Evolutionary conservation across 2,329 filamentous ascomycete species (phyloP), one percentile per base, ranked within the genome.

Genomic region (Clonostachys rhizophaga): DNA sequence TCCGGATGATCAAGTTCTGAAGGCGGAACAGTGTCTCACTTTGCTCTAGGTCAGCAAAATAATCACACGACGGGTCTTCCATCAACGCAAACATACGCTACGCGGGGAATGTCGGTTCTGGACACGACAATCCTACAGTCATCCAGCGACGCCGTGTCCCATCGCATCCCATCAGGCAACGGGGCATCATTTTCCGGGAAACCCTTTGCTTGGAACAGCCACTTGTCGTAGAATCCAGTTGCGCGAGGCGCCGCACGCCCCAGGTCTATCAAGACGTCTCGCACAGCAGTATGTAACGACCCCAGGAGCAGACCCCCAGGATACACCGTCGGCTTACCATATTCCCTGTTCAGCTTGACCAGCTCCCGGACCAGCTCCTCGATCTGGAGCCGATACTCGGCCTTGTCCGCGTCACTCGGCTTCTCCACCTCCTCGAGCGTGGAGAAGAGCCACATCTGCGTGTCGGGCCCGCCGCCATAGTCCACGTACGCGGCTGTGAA

Each of bases 401-500:
- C 47, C 5, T 53, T 50, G n/a, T 56, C 56, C 0, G 44, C 34
- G 8, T 47, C 46, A 9, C 24, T 47, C 34, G 13, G 52, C 39
- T 42, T 40, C 8, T 41, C 37, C 2, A 50, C 46, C 47, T 67
- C 62, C 49, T 83, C 76, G 4, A 78, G 56, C 0, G 74, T 75
- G 2, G 70, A 73, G 60, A 83, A 87, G 2, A 87, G 56, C 76
- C 79, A 87, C 33, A 81, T 66, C 51, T 87, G 77, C 0, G 85
- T 87, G 58, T 86, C 83, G 0, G 79, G 81, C 0, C 74, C 71
- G 46, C 71, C 71, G 5, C 75, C 75, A 17, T 83, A 70, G 60
- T 89, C 84, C 6, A 85, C 58, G 56, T 83, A 86, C 1, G 78
- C 79, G 1, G 76, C 77, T 1, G 75, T 72, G 57, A 86, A 83